These are phyloP conservation scores for Sarcodon aspratus DNA, from an alignment of 768 basidiomycete genomes.

Conservation along the genomic window DNA sequence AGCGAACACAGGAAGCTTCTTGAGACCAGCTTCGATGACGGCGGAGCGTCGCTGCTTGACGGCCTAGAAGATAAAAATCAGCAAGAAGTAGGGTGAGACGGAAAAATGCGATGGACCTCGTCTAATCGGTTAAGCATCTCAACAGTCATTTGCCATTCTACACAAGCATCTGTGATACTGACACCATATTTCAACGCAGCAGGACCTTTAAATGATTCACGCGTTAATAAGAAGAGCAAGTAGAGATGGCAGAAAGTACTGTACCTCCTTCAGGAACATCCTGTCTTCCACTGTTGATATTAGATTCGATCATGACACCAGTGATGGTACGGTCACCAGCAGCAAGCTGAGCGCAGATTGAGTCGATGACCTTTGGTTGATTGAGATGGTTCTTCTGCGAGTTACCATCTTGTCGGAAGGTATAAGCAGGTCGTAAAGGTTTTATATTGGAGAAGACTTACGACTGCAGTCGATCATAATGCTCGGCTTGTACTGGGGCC, in stretches of 20 bases:
- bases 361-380: slow-evolving; percentile 70
- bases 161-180: slow-evolving; percentile 88
- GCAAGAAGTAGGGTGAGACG: neutral
- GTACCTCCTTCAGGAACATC: slow-evolving; percentile 51
- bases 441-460: slow-evolving; percentile 23
- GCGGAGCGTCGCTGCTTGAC: slow-evolving; percentile 33
- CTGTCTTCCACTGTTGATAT: slow-evolving; percentile 86
- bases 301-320: slow-evolving; percentile 96
- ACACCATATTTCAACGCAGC: slow-evolving; percentile 64
- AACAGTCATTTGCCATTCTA: slow-evolving; percentile 76
- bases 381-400: slow-evolving; percentile 92
- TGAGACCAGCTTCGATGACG: slow-evolving; percentile 28
- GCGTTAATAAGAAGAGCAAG: neutral
- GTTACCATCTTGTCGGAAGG: slow-evolving; percentile 63
- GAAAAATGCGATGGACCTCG: slow-evolving; percentile 19
- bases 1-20: slow-evolving; percentile 14
- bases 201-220: slow-evolving; percentile 30
- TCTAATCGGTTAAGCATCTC: slow-evolving; percentile 66
- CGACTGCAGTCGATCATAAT: slow-evolving; percentile 87
- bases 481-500: slow-evolving; percentile 39
- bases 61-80: slow-evolving; percentile 19
- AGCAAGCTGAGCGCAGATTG: slow-evolving; percentile 63
- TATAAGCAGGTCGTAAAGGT: neutral
- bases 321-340: slow-evolving; percentile 66
- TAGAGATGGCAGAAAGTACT: slow-evolving; percentile 9